Percentiles rank a stretch among this genome's conserved stretches.
phyloP scores from a whole-genome alignment of 106 monocot species.

The Ottelia alismoides region DNA sequence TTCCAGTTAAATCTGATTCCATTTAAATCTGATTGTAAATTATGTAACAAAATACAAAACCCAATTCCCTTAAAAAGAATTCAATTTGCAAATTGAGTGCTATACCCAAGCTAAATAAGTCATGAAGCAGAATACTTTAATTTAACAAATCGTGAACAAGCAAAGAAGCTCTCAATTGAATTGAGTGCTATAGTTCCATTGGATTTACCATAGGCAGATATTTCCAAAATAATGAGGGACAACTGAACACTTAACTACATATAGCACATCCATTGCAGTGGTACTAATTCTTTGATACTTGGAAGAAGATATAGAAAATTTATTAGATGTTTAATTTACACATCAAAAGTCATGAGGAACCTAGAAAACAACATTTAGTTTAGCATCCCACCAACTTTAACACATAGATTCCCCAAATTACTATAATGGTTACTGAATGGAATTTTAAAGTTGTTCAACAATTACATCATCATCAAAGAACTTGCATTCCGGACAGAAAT shows the following conservation, averaged over 20 bases:
- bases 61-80: background rate
- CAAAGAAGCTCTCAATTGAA: conserved; percentile 70
- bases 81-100: background rate
- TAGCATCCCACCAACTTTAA: too few relatives aligned
- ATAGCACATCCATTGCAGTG: conserved; percentile 84
- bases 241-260: conserved; percentile 33
- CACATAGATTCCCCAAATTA: too few relatives aligned
- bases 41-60: too few relatives aligned
- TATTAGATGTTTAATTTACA: background rate
- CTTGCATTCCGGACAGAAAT: conserved; percentile 74
- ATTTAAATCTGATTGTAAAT: too few relatives aligned
- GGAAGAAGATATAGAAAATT: background rate
- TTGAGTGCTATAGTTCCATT: conserved; percentile 33
- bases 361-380: background rate
- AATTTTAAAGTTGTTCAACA: background rate
- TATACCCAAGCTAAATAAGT: background rate
- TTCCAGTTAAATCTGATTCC: background rate
- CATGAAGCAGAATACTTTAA: too few relatives aligned
- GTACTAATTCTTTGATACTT: conserved; percentile 65
- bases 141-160: conserved; percentile 68
- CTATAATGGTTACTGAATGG: too few relatives aligned
- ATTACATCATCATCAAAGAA: conserved; percentile 87
- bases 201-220: background rate
- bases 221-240: background rate
- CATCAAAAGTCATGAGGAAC: background rate